Percentiles rank a stretch among this genome's conserved stretches.
Conservation (phyloP, 352 stramenopile genomes). For the Phytophthora cactorum region DNA sequence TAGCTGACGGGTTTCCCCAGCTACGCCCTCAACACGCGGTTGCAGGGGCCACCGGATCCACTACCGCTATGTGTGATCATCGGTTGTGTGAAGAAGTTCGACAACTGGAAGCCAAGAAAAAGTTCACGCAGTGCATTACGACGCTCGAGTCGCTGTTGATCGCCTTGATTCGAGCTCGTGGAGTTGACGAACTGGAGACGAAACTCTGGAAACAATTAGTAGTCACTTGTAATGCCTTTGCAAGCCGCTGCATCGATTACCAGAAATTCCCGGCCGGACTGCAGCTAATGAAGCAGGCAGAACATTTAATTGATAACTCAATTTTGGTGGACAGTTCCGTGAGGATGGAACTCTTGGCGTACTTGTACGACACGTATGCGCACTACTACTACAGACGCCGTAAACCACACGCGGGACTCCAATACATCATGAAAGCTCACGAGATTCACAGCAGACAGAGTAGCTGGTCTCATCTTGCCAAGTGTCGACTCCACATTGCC, state of each 20-base stretch:
- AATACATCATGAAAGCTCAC: slow-evolving; percentile 88
- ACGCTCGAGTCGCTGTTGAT: slow-evolving; percentile 81
- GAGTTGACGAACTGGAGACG: slow-evolving; percentile 56
- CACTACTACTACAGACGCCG: slow-evolving; percentile 91
- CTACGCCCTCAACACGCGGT: slow-evolving; percentile 9
- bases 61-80: slow-evolving; percentile 54
- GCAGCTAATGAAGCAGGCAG: slow-evolving; percentile 84
- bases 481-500: slow-evolving; percentile 88
- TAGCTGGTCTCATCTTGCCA: slow-evolving; percentile 89
- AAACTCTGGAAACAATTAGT: slow-evolving; percentile 92
- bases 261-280: slow-evolving; percentile 80
- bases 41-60: not conserved
- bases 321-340: slow-evolving; percentile 57
- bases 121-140: slow-evolving; percentile 82
- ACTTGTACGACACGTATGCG: slow-evolving; percentile 87
- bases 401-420: slow-evolving; percentile 82
- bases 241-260: slow-evolving; percentile 83
- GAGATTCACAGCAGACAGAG: slow-evolving; percentile 76
- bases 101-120: slow-evolving; percentile 78
- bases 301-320: slow-evolving; percentile 79
- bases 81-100: slow-evolving; percentile 79
- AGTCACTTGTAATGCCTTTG: slow-evolving; percentile 91
- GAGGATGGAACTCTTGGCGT: slow-evolving; percentile 80
- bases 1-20: slow-evolving; percentile 60
- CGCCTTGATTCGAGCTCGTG: slow-evolving; percentile 62